phyloP scores from a whole-genome alignment of 768 basidiomycete genomes.

The Mrakia frigida region DNA sequence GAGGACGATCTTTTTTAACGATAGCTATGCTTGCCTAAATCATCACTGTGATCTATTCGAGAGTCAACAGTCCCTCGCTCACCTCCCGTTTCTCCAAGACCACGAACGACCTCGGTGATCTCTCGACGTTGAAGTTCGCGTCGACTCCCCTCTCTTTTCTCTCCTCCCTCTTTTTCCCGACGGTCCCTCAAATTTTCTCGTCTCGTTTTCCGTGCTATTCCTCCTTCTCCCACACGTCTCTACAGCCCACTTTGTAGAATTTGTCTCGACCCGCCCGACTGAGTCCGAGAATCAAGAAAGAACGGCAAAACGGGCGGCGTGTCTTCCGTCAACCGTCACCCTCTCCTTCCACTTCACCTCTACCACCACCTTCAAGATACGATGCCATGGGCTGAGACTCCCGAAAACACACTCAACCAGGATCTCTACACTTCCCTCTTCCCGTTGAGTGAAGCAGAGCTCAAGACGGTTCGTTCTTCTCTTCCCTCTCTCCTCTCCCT shows the following conservation, averaged over 20 bases:
- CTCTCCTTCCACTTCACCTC: neutral
- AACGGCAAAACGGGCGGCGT: no score
- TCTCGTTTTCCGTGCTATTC: no score
- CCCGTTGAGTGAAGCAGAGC: neutral
- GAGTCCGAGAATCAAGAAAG: no score
- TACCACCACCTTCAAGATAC: neutral
- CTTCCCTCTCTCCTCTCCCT: neutral
- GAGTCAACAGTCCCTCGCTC: no score
- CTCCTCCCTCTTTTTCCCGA: neutral
- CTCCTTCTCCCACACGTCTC: no score
- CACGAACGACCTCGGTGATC: no score
- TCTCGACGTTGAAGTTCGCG: no score
- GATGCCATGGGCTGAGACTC: slow-evolving; percentile 15
- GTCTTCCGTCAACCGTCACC: neutral
- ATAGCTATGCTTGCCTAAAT: neutral
- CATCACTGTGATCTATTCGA: neutral
- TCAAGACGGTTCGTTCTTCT: neutral
- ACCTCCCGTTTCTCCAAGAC: no score
- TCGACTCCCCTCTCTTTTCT: neutral
- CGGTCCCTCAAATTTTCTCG: neutral
- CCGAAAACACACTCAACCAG: neutral
- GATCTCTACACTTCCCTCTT: neutral
- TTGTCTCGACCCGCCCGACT: neutral
- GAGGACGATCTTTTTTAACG: slow-evolving; percentile 6
- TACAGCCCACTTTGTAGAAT: no score